Evolutionary conservation across 2,329 filamentous ascomycete species (phyloP).

Genomic region (Colletotrichum kahawae): DNA sequence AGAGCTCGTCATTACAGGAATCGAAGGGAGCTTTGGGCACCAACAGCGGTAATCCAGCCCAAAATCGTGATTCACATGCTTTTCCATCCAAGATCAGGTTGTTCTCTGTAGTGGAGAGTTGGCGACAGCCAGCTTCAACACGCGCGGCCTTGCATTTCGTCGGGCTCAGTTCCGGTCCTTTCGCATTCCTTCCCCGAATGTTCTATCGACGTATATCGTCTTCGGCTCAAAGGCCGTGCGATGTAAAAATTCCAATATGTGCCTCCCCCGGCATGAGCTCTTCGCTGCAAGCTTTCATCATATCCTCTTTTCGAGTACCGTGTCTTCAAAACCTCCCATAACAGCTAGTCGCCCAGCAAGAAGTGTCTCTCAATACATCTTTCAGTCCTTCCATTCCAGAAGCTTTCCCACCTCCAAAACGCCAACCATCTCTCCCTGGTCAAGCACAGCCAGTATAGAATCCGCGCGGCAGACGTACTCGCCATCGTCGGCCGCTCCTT

Average conservation of each 20-base stretch:
- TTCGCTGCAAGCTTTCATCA: neutral
- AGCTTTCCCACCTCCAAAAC: constrained; percentile 54
- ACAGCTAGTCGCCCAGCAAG: neutral
- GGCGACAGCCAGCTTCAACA: neutral
- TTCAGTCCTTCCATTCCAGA: constrained; percentile 23
- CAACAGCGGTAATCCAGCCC: neutral
- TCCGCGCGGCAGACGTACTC: constrained; percentile 40
- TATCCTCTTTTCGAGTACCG: neutral
- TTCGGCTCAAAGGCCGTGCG: neutral
- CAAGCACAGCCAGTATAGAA: constrained; percentile 52
- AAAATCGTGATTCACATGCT: neutral
- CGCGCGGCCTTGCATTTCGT: neutral
- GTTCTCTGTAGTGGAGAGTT: neutral
- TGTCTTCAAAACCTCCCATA: neutral
- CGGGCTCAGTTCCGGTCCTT: neutral
- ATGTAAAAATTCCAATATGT: neutral
- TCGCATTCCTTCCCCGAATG: neutral
- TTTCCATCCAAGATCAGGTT: neutral
- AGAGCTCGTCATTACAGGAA: neutral
- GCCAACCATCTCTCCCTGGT: constrained; percentile 50
- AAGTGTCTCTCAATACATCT: neutral
- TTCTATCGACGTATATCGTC: neutral
- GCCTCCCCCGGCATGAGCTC: neutral
- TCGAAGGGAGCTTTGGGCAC: neutral
- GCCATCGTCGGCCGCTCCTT: constrained; percentile 31